Evolutionary conservation across 192 early-diverging fungal species (phyloP), one percentile per base, ranked within the genome.

Genomic region (Gonapodya sp.): DNA sequence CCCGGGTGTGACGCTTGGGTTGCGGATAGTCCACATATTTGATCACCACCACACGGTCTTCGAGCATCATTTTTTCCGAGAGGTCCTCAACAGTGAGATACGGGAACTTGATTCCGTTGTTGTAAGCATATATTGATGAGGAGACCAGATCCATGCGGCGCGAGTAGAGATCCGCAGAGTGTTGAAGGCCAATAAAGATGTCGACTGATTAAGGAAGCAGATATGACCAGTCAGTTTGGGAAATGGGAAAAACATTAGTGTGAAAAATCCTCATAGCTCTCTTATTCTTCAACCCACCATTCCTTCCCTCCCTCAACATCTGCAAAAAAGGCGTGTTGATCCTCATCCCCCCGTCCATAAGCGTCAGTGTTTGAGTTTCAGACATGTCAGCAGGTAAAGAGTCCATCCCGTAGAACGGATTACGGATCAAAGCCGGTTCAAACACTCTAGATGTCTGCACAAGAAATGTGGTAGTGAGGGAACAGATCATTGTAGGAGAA

Each of bases 281-380:
- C n/a, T n/a, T n/a, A n/a, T 64, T 8, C 24, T 64, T 24, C 46
- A 64, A 8, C 24, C 24, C 24, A 64, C 46, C 46, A 64, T 64
- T 64, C 24, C 46, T 8, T 24, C 46, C 46, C 46, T 64, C 46
- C 24, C 46, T 8, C 46, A 64, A 24, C 46, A 64, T 64, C 46
- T 64, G 46, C 8, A 64, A 24, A 64, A 64, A 64, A 64, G 46
- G 46, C 24, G 46, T 64, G 46, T 64, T 64, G 46, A 64, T 33
- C 31, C 31, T 8, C 75, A 77, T 77, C 31, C 75, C 75, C 2
- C 30, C 75, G 31, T 77, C 75, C 75, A 77, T 77, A 34, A 77
- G 18, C 75, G 31, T 34, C 18, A 77, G 18, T 16, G 16, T 77
- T 33, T 77, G 18, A 2, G 16, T 33, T 33, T 2, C 2, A 8